A percentile compares a stretch with the other conserved stretches of the same genome.
Conservation (phyloP, 129 eudicot genomes). For the Ambrosia artemisiifolia region DNA sequence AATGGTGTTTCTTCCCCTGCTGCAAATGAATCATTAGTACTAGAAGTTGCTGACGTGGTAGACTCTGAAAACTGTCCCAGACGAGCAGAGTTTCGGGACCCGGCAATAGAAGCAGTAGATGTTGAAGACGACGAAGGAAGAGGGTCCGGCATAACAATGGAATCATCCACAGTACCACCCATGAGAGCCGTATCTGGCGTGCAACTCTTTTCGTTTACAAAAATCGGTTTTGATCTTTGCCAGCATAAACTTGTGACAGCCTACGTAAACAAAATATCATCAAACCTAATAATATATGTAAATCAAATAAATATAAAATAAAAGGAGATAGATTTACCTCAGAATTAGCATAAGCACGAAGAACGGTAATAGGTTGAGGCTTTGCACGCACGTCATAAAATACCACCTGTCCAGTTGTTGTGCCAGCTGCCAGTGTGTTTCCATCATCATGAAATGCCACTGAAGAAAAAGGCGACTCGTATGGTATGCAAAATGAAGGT, state of each 20-base stretch:
- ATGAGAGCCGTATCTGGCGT: constrained; percentile 67
- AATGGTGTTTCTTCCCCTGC: constrained; percentile 70
- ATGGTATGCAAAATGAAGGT: constrained; percentile 64
- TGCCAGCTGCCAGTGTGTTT: constrained; percentile 85
- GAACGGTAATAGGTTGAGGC: constrained; percentile 85
- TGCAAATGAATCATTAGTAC: constrained; percentile 35
- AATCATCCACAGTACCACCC: constrained; percentile 88
- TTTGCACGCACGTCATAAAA: constrained; percentile 95
- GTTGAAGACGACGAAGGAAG: constrained; percentile 82
- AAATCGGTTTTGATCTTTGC: constrained; percentile 91
- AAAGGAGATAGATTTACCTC: constrained; percentile 41
- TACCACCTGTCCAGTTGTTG: constrained; percentile 86
- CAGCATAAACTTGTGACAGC: constrained; percentile 92
- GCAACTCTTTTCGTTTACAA: constrained; percentile 73
- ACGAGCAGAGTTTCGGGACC: constrained; percentile 59
- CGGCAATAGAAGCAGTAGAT: constrained; percentile 44
- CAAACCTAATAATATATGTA: neutral
- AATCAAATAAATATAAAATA: neutral
- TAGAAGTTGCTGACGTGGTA: constrained; percentile 33
- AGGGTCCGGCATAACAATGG: constrained; percentile 96
- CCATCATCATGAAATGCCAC: constrained; percentile 93
- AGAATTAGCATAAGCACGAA: constrained; percentile 87
- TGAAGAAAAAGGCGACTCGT: constrained; percentile 92
- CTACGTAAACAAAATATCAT: constrained; percentile 36
- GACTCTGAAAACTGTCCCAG: constrained; percentile 48